A percentile compares a stretch with the other conserved stretches of the same genome.
These are phyloP conservation scores for Dendrobium huoshanense DNA, from an alignment of 106 monocot species.

Conservation along the genomic window DNA sequence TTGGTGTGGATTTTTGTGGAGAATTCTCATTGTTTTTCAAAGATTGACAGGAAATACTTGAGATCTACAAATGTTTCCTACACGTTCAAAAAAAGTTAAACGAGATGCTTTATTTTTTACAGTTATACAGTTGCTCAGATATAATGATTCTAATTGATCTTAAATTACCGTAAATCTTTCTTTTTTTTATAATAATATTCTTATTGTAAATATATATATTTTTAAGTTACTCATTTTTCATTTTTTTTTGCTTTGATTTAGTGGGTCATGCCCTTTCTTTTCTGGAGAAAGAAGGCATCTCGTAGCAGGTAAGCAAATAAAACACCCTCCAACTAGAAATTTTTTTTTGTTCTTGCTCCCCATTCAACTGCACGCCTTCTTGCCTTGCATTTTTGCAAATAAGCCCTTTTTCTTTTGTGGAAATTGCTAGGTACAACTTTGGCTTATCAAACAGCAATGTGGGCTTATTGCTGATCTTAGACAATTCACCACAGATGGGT, in stretches of 20 bases:
- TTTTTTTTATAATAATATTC: not conserved
- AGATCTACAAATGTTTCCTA: too few species aligned
- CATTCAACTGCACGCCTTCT: not conserved
- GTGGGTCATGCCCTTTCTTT: slow-evolving; percentile 44
- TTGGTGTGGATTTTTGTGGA: too few species aligned
- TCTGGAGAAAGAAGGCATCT: slow-evolving; percentile 54
- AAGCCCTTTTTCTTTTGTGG: not conserved
- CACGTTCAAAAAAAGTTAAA: too few species aligned
- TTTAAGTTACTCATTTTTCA: not conserved
- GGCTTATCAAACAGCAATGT: slow-evolving; percentile 37
- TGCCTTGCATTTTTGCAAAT: not conserved
- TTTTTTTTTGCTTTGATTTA: slow-evolving; percentile 20
- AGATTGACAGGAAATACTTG: too few species aligned
- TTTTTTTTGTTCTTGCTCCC: not conserved
- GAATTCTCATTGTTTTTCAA: too few species aligned
- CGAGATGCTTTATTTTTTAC: too few species aligned
- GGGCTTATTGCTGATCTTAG: slow-evolving; percentile 43
- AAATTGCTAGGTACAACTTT: slow-evolving; percentile 41
- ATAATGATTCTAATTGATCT: too few species aligned
- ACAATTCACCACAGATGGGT: slow-evolving; percentile 27
- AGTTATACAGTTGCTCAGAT: too few species aligned
- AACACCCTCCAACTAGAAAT: not conserved
- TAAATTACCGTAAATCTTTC: too few species aligned
- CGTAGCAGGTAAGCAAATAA: slow-evolving; percentile 37
- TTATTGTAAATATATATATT: not conserved